Base-by-base conservation (phyloP, 2,329 filamentous ascomycete species). In the Paramyrothecium roridum region DNA sequence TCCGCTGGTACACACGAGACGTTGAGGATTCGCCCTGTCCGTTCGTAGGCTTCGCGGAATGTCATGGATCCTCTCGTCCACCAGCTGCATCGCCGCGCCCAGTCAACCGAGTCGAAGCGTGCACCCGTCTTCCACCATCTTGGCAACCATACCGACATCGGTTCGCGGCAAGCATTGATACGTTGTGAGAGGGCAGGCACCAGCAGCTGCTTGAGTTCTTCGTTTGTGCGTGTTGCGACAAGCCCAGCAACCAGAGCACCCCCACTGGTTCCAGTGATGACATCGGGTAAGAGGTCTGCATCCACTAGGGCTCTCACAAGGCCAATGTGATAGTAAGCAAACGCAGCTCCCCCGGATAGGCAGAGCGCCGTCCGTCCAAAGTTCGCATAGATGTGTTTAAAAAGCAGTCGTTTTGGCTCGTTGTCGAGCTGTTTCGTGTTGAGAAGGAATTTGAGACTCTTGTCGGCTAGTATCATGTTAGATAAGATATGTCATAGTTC, bases 261-360 rank as follows among this genome's bases (percentile, higher is more conserved):
- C 7, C 95, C 95, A 58, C 93, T 97, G 2, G 95, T 99, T 12
- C 95, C 95, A 0, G 95, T 97, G 61, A 99, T 96, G 62, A 99
- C 93, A 59, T 96, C 89, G 0, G 95, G 95, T 1, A 99, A 76
- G 1, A 96, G 79, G 56, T 89, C 84, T 13, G 91, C 90, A 65
- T 98, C 95, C 7, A 98, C 78, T 4, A 98, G 80, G 10, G 93
- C 93, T 70, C 91, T 93, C 51, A 95, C 84, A 11, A 99, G 90
- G 12, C 95, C 95, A 60, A 97, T 91, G 70, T 99, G 95, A 70
- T 98, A 98, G 70, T 96, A 98, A 6, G 95, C 92, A 73, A 99
- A 97, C 0, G 90, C 90, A 3, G 93, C 95, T 1, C 95, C 95
- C 2, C 95, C 95, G 4, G 92, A 97, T 2, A 99, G 78, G 67